Evolutionary conservation across 2,329 filamentous ascomycete species (phyloP), one percentile per base, ranked within the genome.

Genomic region (Alternaria longipes): DNA sequence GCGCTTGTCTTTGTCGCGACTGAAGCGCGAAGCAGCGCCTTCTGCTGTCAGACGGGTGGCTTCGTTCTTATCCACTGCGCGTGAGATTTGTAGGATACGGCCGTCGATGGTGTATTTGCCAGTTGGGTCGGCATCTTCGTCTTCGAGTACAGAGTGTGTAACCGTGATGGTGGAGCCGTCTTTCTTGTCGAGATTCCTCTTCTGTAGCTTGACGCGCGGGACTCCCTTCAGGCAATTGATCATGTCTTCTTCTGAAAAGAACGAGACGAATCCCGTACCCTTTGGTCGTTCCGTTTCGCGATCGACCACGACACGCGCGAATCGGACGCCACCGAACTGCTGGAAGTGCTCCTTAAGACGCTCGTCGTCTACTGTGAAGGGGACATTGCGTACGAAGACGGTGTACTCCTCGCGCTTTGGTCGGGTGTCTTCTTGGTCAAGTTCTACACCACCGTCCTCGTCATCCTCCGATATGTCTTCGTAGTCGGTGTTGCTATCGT

Each of bases 231-330:
- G 83, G 75, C 95, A 98, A 20, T 84, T 79, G 74, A 90, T 88
- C 66, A 90, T 92, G 74, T 97, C 92, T 20, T 90, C 87, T 38
- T 84, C 81, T 51, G 90, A 89, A 80, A 90, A 90, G 81, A 99
- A 99, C 81, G 93, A 97, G 30, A 98, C 94, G 73, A 99, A 99
- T 4, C 91, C 95, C 32, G 94, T 98, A 26, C 95, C 95, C 49
- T 91, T 92, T 2, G 95, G 92, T 53, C 92, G 90, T 69, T 94
- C 93, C 0, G 93, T 97, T 24, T 89, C 87, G 47, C 86, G 90
- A 75, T 99, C 94, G 75, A 96, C 87, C 38, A 99, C 96, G 9
- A 97, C 90, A 66, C 96, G 87, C 5, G 94, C 95, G 77, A 98
- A 99, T 38, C 94, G 88, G 40, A 97, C 84, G n/a, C 86, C 86